phyloP scores from a whole-genome alignment of 2,329 filamentous ascomycete genomes.

The Apiospora pterosperma region DNA sequence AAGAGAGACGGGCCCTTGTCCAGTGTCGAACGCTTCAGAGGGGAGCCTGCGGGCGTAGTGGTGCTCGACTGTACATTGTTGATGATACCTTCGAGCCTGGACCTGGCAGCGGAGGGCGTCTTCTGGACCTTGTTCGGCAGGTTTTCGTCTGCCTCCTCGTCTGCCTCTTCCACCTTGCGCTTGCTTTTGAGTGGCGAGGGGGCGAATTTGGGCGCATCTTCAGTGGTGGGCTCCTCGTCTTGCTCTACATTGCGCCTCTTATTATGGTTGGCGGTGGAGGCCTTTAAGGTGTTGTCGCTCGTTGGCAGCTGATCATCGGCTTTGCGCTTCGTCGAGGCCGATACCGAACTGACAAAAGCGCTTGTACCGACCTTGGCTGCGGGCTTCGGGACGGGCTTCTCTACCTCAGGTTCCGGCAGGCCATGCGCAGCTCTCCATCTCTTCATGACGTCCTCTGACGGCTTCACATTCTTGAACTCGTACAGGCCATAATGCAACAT shows the following conservation, averaged over 20 bases:
- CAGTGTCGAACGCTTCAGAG: constrained; percentile 17
- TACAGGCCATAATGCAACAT: constrained; percentile 60
- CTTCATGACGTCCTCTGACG: constrained; percentile 53
- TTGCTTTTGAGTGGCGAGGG: constrained; percentile 45
- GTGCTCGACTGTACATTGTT: constrained; percentile 41
- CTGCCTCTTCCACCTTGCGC: constrained; percentile 43
- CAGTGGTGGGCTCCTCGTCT: constrained; percentile 30
- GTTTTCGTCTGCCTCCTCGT: constrained; percentile 40
- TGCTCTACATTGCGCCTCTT: constrained; percentile 45
- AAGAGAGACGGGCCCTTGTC: neutral
- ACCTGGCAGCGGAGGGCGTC: constrained; percentile 51
- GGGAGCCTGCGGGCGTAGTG: constrained; percentile 24
- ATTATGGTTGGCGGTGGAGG: constrained; percentile 35
- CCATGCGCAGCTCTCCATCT: constrained; percentile 57
- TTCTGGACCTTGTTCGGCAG: constrained; percentile 51
- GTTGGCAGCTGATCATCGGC: constrained; percentile 47
- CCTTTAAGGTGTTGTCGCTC: constrained; percentile 32
- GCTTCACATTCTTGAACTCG: constrained; percentile 60
- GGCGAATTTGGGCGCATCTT: constrained; percentile 30
- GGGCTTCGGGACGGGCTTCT: constrained; percentile 26
- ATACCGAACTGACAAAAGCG: constrained; percentile 29
- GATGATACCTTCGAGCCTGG: constrained; percentile 55
- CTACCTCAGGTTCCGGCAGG: constrained; percentile 47
- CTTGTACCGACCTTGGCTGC: constrained; percentile 26
- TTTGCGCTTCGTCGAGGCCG: constrained; percentile 47